phyloP scores from a whole-genome alignment of 768 basidiomycete genomes.

The Hortiboletus campestris region DNA sequence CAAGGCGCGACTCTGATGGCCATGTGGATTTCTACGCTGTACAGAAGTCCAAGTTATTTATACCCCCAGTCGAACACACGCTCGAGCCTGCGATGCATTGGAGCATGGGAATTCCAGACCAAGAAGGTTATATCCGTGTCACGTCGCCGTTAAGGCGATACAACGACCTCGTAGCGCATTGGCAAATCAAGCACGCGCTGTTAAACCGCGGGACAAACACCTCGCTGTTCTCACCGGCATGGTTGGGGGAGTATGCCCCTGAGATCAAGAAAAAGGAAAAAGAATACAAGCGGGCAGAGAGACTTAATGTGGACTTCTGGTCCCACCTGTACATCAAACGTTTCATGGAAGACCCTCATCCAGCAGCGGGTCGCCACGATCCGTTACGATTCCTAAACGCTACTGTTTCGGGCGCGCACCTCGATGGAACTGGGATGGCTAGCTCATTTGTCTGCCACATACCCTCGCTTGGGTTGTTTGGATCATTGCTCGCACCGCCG shows the following conservation, averaged over 20 bases:
- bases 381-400: conserved; percentile 31
- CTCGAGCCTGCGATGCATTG: conserved; percentile 63
- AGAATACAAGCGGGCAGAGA: conserved; percentile 29
- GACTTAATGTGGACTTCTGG: conserved; percentile 41
- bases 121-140: conserved; percentile 77
- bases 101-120: conserved; percentile 62
- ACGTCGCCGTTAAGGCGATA: conserved; percentile 90
- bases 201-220: conserved; percentile 36
- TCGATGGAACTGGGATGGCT: conserved; percentile 7
- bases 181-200: conserved; percentile 87
- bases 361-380: conserved; percentile 18
- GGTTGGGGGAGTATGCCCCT: conserved; percentile 43
- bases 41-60: conserved; percentile 33
- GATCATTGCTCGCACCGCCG: conserved; percentile 10
- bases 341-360: conserved; percentile 30
- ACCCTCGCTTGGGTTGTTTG: conserved; percentile 26
- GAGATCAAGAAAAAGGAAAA: conserved; percentile 39
- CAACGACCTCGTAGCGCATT: conserved; percentile 79
- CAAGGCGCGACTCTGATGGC: conserved; percentile 45
- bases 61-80: conserved; percentile 42
- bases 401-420: conserved; percentile 18
- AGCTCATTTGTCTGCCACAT: conserved; percentile 23
- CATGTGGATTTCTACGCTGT: conserved; percentile 40
- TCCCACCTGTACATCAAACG: conserved; percentile 39
- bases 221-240: conserved; percentile 45